Evolutionary conservation across 352 stramenopile species (phyloP).

Genomic region (Phytophthora litchii): DNA sequence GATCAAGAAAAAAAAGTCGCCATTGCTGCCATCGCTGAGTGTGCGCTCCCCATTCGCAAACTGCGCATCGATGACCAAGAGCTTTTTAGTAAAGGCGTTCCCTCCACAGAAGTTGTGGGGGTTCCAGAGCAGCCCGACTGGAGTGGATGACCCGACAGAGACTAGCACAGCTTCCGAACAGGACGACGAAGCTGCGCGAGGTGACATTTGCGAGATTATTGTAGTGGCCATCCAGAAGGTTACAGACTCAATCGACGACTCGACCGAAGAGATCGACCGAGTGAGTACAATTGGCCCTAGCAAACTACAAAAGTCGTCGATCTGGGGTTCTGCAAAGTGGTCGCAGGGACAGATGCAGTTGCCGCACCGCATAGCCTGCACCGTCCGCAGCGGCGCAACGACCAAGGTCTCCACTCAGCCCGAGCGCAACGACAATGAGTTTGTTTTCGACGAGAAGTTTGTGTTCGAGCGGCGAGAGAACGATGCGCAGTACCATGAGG

Average conservation of each 20-base stretch:
- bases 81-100: conserved; percentile 44
- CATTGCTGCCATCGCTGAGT: conserved; percentile 36
- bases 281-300: conserved; percentile 9
- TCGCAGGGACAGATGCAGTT: conserved; percentile 20
- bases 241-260: conserved; percentile 6
- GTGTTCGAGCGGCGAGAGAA: conserved; percentile 42
- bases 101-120: conserved; percentile 31
- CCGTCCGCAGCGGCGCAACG: conserved; percentile 32
- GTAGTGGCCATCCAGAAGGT: conserved; percentile 46
- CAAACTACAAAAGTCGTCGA: conserved; percentile 17
- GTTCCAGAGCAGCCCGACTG: conserved; percentile 36
- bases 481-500: conserved; percentile 36
- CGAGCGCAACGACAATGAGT: conserved; percentile 26
- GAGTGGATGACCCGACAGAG: conserved; percentile 31
- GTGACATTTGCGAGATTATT: conserved; percentile 46
- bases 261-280: conserved; percentile 7
- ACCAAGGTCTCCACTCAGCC: conserved; percentile 36
- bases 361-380: conserved; percentile 32
- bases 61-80: conserved; percentile 42
- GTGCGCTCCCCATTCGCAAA: conserved; percentile 26
- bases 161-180: conserved; percentile 16
- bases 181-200: conserved; percentile 21
- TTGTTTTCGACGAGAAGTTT: conserved; percentile 54
- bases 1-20: conserved; percentile 28
- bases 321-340: conserved; percentile 33